Conservation (phyloP, 257 asterid species). For the Solanum infundibuliforme region DNA sequence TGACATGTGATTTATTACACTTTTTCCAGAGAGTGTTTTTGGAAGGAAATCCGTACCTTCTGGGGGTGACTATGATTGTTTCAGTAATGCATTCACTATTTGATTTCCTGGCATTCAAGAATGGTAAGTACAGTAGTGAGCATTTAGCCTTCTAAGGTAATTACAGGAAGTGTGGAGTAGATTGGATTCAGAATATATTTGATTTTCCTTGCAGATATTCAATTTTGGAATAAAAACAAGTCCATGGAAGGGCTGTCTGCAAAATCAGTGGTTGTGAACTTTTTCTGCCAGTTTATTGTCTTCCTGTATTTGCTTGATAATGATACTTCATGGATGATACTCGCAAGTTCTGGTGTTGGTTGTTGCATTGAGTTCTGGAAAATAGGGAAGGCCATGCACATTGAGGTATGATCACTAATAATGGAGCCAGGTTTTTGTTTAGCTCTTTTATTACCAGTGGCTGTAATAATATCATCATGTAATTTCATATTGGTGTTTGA, state of each 20-base stretch:
- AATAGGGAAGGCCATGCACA: conserved; percentile 98
- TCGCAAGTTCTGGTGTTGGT: conserved; percentile 96
- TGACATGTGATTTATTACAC: conserved; percentile 10
- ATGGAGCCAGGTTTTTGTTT: not conserved
- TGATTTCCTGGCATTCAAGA: conserved; percentile 95
- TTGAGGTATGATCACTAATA: conserved; percentile 50
- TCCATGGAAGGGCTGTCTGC: conserved; percentile 99
- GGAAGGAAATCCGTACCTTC: conserved; percentile 95
- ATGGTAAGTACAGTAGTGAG: conserved; percentile 37
- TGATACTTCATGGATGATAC: conserved; percentile 99
- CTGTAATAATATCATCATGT: not conserved
- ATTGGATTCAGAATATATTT: not conserved
- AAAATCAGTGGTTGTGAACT: conserved; percentile 84
- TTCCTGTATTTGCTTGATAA: conserved; percentile 95
- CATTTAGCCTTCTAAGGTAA: not conserved
- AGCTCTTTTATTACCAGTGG: not conserved
- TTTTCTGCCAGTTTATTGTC: conserved; percentile 75
- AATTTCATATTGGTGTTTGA: not conserved
- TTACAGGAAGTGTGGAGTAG: not conserved
- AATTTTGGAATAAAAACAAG: conserved; percentile 98
- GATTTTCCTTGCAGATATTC: conserved; percentile 55
- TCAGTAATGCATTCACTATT: conserved; percentile 80
- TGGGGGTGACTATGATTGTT: conserved; percentile 81
- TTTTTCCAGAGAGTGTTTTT: conserved; percentile 80
- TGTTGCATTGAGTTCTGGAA: conserved; percentile 99